phyloP scores from a whole-genome alignment of 2,329 filamentous ascomycete genomes.

The Pseudogymnoascus sp. region DNA sequence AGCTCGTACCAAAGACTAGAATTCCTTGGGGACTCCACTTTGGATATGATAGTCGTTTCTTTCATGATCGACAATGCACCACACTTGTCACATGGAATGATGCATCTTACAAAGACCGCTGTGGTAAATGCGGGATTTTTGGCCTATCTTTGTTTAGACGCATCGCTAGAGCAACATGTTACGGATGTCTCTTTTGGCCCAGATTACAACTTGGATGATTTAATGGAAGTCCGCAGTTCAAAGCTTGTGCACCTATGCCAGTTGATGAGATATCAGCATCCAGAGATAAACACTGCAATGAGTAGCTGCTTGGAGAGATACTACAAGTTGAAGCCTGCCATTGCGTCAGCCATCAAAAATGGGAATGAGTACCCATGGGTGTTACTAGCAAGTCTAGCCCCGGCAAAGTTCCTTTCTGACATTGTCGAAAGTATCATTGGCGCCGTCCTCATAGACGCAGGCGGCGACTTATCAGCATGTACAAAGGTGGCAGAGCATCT shows the following conservation, averaged over 20 bases:
- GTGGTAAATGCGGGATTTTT: constrained; percentile 77
- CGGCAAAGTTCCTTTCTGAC: constrained; percentile 76
- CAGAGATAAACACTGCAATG: constrained; percentile 32
- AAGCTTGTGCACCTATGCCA: constrained; percentile 52
- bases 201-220: not conserved
- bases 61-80: constrained; percentile 43
- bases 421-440: constrained; percentile 74
- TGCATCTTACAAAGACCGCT: constrained; percentile 70
- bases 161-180: constrained; percentile 29
- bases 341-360: constrained; percentile 37
- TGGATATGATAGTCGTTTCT: constrained; percentile 68
- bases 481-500: constrained; percentile 51
- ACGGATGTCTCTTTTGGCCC: constrained; percentile 15
- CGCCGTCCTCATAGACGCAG: constrained; percentile 76
- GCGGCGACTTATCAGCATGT: constrained; percentile 55
- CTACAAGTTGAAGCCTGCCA: constrained; percentile 12
- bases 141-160: constrained; percentile 65
- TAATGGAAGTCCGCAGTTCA: constrained; percentile 11
- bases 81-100: constrained; percentile 46
- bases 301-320: not conserved
- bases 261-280: constrained; percentile 57
- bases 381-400: constrained; percentile 54
- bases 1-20: constrained; percentile 67
- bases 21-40: constrained; percentile 77
- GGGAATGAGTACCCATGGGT: constrained; percentile 68